Conservation (phyloP, 805 yeast genomes). For the Ogataea populi-albae region DNA sequence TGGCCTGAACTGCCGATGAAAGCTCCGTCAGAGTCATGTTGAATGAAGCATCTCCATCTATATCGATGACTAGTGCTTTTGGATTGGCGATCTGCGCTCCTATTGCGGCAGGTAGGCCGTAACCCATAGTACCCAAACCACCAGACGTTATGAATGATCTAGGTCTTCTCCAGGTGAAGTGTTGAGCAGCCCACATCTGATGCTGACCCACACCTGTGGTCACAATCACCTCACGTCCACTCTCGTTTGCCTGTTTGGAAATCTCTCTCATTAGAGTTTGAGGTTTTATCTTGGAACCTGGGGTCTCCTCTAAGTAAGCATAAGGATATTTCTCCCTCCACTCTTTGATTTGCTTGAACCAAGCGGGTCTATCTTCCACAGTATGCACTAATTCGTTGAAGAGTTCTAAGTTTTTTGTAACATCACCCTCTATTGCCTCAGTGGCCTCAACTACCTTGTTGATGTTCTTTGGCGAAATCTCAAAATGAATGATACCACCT, state of each 20-base stretch:
- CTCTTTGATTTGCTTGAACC: constrained; percentile 70
- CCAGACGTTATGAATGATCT: constrained; percentile 96
- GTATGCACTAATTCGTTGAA: constrained; percentile 68
- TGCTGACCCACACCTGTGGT: constrained; percentile 99
- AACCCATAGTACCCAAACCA: constrained; percentile 99
- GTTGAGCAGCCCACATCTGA: constrained; percentile 99
- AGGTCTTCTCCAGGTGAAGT: constrained; percentile 90
- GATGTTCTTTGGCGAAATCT: constrained; percentile 93
- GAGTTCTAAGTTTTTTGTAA: constrained; percentile 67
- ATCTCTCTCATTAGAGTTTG: constrained; percentile 85
- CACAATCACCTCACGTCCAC: constrained; percentile 73
- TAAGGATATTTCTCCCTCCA: constrained; percentile 92
- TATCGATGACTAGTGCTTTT: constrained; percentile 90
- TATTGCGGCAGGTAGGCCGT: constrained; percentile 94
- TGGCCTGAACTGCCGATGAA: constrained; percentile 91
- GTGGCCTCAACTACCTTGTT: constrained; percentile 96
- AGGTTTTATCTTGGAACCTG: constrained; percentile 81
- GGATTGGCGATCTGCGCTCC: constrained; percentile 98
- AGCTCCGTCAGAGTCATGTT: constrained; percentile 95
- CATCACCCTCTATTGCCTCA: constrained; percentile 96
- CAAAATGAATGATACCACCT: constrained; percentile 97
- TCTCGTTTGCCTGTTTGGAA: constrained; percentile 62
- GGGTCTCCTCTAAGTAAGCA: constrained; percentile 74
- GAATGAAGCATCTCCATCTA: constrained; percentile 99
- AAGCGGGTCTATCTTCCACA: constrained; percentile 67